Percentiles rank a stretch among this genome's conserved stretches.
Evolutionary conservation across 2,329 filamentous ascomycete species (phyloP).

Genomic region (Thelonectria olida): DNA sequence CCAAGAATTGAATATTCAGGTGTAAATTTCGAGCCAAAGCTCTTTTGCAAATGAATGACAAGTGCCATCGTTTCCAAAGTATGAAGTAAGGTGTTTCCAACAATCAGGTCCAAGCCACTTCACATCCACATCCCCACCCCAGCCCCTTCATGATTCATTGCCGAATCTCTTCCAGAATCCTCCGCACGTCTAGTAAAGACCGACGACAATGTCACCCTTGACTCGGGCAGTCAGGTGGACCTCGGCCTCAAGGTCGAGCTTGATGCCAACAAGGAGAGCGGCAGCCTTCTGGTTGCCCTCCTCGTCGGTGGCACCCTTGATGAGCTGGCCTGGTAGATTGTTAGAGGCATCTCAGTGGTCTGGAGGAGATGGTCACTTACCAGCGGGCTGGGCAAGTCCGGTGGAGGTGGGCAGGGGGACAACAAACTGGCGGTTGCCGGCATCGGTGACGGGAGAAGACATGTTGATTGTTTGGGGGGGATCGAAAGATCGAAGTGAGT

Average conservation of each 20-base stretch:
- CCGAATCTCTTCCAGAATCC: neutral
- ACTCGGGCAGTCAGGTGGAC: constrained; percentile 69
- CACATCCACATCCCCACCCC: neutral
- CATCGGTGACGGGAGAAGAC: constrained; percentile 41
- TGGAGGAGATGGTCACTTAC: constrained; percentile 38
- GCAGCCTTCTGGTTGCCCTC: constrained; percentile 67
- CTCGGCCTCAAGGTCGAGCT: constrained; percentile 70
- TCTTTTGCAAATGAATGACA: neutral
- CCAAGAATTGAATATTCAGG: neutral
- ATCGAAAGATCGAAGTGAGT: constrained; percentile 22
- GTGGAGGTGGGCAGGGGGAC: constrained; percentile 44
- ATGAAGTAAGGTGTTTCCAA: neutral
- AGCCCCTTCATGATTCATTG: neutral
- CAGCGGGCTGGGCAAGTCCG: constrained; percentile 46
- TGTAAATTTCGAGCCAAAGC: neutral
- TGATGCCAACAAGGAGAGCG: constrained; percentile 68
- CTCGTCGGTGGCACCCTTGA: constrained; percentile 65
- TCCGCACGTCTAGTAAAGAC: constrained; percentile 37
- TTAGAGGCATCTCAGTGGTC: constrained; percentile 5
- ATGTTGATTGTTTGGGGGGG: constrained; percentile 32
- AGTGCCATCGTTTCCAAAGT: neutral
- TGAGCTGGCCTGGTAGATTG: constrained; percentile 55
- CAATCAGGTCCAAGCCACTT: neutral
- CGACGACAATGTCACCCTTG: constrained; percentile 68
- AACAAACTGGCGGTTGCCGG: constrained; percentile 31